Evolutionary conservation across 495 filamentous ascomycete species (phyloP), one percentile per base, ranked within the genome.

Genomic region (Xylaria acuta): DNA sequence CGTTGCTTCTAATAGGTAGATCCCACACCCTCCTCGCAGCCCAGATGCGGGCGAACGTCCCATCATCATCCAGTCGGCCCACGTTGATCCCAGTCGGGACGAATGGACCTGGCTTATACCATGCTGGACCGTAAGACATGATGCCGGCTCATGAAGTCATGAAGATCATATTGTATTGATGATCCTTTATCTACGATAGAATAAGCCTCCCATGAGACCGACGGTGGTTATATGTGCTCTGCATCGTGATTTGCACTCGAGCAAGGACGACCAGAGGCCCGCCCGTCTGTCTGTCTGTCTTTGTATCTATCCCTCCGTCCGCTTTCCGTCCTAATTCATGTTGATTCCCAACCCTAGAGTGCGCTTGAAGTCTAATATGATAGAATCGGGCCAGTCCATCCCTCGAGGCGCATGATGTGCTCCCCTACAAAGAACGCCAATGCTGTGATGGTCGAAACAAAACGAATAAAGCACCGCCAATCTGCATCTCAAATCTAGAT

Each of bases 381-480:
- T 51, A 59, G 49, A 41, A 66, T 51, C 69, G 69, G 56, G 20
- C 40, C 38, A 40, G 62, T 45, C 32, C 25, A 47, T 47, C 36
- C 25, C 63, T 67, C 51, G 25, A 49, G 16, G 53, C 41, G 53
- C 40, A 59, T 67, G 53, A 64, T 27, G 27, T 67, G 69, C 38
- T 58, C 53, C 38, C 62, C 38, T 25, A 4, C 18, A 40, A 71
- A 65, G 30, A 72, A 72, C 70, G 62, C 70, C 63, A 32, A 72
- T 67, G 70, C 70, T 67, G 70, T 72, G 70, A 59, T 72, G 38
- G 38, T 56, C 11, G 34, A 43, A 64, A 64, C 25, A n/a, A 67
- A 63, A 53, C 11, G 58, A 64, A 22, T 20, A 70, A 47, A 58
- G 6, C 12, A 60, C 30, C 62, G 63, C 63, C 62, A 67, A 66